Evolutionary conservation across 2,329 filamentous ascomycete genomes (phyloP), one percentile per base, ranked within the genome.

Genomic region (Bisporella sp.): DNA sequence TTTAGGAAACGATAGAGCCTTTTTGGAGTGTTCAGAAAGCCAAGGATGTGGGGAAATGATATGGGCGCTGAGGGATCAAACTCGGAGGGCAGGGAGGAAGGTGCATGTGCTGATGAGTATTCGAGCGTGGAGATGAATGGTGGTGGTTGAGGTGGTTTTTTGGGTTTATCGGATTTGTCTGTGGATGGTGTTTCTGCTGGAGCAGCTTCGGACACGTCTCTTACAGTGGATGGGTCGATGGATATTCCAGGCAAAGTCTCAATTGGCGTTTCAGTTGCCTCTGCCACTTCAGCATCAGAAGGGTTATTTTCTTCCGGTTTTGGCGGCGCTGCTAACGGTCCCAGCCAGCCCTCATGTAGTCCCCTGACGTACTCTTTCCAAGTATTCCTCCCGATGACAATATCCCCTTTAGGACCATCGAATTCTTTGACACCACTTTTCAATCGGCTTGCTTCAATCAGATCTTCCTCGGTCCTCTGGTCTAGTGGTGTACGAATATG

Each of bases 321-420:
- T 31, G 66, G 62, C 1, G 86, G 85, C 50, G 81, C 69, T 52
- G 85, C 80, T 41, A 95, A 72, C 6, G 93, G 90, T 0, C 93
- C 92, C 29, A 99, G 72, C 92, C 93, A 99, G 50, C 93, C 93
- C 70, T 99, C 93, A 66, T 99, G 93, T 58, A 97, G 65, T 43
- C 93, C 93, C 52, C 91, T 79, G 29, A 97, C 74, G 67, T 97
- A 99, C 70, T 99, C 93, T 71, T 96, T 99, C 93, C 93, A 99
- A 7, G 92, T 85, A 66, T 96, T 87, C 50, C 92, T 76, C 9
- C 93, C 93, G 60, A 99, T 81, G 13, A 97, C 82, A 47, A 99
- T 76, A 65, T 97, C 92, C 42, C 93, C 93, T 55, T 79, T 78
- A 28, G 85, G 74, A 7, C 88, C 91, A 4, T 84, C 75, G 63